Percentiles rank a stretch among this genome's conserved stretches.
Conservation (phyloP, 345 rosid genomes). For the Turritis glabra region DNA sequence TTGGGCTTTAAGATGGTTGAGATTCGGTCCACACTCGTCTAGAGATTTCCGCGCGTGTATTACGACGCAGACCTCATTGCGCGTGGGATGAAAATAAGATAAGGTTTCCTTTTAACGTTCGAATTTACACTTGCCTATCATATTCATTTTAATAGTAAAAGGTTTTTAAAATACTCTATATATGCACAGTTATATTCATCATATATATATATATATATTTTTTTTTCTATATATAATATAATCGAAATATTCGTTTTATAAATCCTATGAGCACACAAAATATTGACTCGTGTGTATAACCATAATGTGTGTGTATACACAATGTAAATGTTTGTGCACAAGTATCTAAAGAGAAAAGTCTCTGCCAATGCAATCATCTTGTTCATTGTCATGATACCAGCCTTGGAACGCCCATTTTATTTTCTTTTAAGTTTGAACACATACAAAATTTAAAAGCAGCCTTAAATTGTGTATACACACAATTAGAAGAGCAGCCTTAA, state of each 20-base stretch:
- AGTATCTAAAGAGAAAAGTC: constrained; percentile 12
- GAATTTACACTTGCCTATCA: no score
- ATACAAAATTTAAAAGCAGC: neutral
- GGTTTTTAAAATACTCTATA: no score
- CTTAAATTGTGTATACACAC: no score
- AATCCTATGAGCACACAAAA: neutral
- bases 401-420: neutral
- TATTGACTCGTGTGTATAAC: neutral
- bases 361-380: constrained; percentile 31
- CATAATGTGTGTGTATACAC: neutral
- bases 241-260: neutral
- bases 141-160: no score
- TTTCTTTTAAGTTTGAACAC: neutral
- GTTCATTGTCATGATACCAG: constrained; percentile 29
- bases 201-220: no score
- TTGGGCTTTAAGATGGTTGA: neutral
- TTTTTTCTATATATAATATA: no score
- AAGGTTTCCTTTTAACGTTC: no score
- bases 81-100: no score
- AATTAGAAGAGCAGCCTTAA: no score
- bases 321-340: neutral
- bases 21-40: neutral
- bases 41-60: neutral
- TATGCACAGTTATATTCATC: neutral
- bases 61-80: neutral